Base-by-base conservation (phyloP, 331 rosid species). In the Malus hybrid region DNA sequence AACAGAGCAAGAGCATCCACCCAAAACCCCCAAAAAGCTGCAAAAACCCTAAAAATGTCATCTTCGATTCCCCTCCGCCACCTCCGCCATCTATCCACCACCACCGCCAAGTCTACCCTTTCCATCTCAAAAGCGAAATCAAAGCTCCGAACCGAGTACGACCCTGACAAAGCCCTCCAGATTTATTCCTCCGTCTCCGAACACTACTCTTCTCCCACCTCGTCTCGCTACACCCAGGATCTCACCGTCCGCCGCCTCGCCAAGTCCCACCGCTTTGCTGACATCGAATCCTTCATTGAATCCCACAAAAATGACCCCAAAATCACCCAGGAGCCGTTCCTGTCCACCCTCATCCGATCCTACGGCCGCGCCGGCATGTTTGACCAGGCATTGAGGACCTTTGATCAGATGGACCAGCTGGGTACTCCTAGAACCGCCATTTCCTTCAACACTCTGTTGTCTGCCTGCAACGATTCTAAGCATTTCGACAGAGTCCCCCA, bases 331-430 rank as follows among this genome's bases (percentile, higher is more conserved):
- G 93, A 90, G 50, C 81, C 91, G 2, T 90, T 64, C 72, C 24
- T 90, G 18, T 88, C 93, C 59, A 72, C 86, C 74, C 77, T 88
- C 75, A 90, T 90, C 54, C 87, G 91, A 32, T 86, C 96, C 65
- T 90, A 90, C 76, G 93, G 93, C 56, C 80, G 78, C 13, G 90
- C 88, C 3, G 84, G 85, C 20, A 85, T 90, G 96, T 55, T 90
- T 61, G 88, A 86, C 15, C 86, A 83, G 22, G 96, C 96, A 2
- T 7, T 86, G 81, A 76, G 69, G 28, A 85, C 88, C 22, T 86
- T 76, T 61, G 79, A 85, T 10, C 85, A 86, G 60, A 90, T 90
- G 96, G 90, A 80, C 55, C 80, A 80, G 34, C 71, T 88, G 14
- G 91, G 91, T 5, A 86, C 91, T 44, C 87, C 91, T 0, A 80